Conservation (phyloP, 352 stramenopile species). For the Phytopythium vexans region DNA sequence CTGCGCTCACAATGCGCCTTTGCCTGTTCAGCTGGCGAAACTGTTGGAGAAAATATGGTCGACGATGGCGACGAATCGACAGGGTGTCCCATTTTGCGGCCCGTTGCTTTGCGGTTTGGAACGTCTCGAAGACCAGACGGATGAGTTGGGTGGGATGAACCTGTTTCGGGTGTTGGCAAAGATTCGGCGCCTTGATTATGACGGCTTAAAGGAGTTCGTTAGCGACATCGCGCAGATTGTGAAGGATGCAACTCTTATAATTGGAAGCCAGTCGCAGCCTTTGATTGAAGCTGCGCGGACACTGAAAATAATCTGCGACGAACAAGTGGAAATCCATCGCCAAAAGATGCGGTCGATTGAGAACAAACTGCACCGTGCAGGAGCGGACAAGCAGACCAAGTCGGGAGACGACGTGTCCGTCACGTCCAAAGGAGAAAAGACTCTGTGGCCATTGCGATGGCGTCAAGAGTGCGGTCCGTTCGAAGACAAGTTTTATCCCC, state of each 20-base stretch:
- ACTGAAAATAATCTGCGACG: conserved; percentile 68
- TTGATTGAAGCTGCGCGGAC: conserved; percentile 69
- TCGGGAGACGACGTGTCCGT: conserved; percentile 19
- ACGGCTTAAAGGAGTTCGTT: conserved; percentile 53
- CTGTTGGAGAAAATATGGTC: conserved; percentile 83
- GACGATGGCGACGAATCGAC: conserved; percentile 79
- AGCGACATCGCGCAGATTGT: conserved; percentile 67
- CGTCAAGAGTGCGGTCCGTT: conserved; percentile 72
- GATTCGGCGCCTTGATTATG: conserved; percentile 72
- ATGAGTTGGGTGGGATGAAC: conserved; percentile 29
- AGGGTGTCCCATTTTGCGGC: conserved; percentile 79
- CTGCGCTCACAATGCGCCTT: conserved; percentile 51
- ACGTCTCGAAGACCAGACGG: conserved; percentile 15
- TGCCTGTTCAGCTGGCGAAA: conserved; percentile 73
- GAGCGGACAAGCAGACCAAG: background rate
- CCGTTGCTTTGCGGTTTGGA: conserved; percentile 68
- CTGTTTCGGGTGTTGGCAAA: conserved; percentile 74
- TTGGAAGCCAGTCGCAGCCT: conserved; percentile 52
- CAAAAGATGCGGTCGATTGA: conserved; percentile 44
- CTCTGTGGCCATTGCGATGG: conserved; percentile 68
- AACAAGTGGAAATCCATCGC: conserved; percentile 73
- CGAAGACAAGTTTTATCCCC: conserved; percentile 59
- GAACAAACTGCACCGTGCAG: too few species aligned
- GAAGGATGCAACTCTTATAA: conserved; percentile 54
- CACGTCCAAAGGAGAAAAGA: conserved; percentile 23